These are phyloP conservation scores for Dillenia suffruticosa DNA, from an alignment of 164 flowering plant species.

Conservation along the genomic window DNA sequence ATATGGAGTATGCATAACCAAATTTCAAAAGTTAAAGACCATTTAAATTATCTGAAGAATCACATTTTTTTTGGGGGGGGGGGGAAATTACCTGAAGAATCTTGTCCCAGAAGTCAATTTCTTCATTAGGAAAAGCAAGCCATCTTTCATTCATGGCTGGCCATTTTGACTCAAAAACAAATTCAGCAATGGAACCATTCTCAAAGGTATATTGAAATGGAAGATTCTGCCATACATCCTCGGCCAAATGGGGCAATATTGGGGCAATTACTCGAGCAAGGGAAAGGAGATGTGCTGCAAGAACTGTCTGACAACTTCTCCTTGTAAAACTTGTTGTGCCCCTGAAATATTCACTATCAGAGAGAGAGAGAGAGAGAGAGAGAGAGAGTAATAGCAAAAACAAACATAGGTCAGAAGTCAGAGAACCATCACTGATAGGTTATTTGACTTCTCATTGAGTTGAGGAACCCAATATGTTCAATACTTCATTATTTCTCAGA, in stretches of 20 bases:
- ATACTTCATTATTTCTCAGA: too few relatives aligned
- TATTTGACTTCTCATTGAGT: too few relatives aligned
- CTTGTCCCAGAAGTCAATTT: conserved; percentile 63
- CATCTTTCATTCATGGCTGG: conserved; percentile 58
- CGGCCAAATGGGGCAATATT: conserved; percentile 90
- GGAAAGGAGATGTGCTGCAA: conserved; percentile 82
- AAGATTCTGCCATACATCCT: conserved; percentile 94
- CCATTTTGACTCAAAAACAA: conserved; percentile 87
- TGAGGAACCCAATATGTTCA: too few relatives aligned
- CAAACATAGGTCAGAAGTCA: too few relatives aligned
- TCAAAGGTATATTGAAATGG: conserved; percentile 57
- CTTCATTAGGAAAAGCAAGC: conserved; percentile 61
- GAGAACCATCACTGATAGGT: too few relatives aligned
- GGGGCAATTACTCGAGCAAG: conserved; percentile 78
- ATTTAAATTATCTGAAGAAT: conserved; percentile 70
- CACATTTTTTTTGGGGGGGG: conserved; percentile 5
- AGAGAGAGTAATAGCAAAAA: neutral
- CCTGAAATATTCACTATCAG: conserved; percentile 31
- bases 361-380: neutral
- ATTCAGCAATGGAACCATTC: conserved; percentile 68
- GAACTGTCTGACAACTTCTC: conserved; percentile 95
- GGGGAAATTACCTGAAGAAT: conserved; percentile 71
- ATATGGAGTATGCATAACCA: too few relatives aligned
- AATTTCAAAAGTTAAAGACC: too few relatives aligned
- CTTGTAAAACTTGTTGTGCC: conserved; percentile 74